phyloP scores from a whole-genome alignment of 2,329 filamentous ascomycete species.

The Plectosphaerella sp. region DNA sequence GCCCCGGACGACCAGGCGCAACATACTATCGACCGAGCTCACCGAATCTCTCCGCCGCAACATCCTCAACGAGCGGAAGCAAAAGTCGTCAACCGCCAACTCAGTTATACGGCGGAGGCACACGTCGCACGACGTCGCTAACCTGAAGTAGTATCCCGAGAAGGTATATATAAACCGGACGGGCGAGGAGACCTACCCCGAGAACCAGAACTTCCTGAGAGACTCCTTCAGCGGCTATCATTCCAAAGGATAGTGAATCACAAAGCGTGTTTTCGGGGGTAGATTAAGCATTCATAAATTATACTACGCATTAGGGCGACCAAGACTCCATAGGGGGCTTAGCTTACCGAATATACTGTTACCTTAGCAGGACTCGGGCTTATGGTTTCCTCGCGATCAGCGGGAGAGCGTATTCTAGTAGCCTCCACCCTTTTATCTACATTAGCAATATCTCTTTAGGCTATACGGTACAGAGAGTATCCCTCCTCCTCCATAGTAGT shows the following conservation, averaged over 20 bases:
- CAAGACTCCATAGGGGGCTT: too few species aligned
- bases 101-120: constrained; percentile 86
- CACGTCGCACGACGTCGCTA: constrained; percentile 85
- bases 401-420: too few species aligned
- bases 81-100: constrained; percentile 85
- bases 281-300: too few species aligned
- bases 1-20: constrained; percentile 83
- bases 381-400: too few species aligned
- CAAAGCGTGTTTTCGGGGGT: too few species aligned
- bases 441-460: too few species aligned
- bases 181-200: constrained; percentile 59
- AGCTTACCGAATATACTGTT: too few species aligned
- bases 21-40: constrained; percentile 93
- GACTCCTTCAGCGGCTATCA: constrained; percentile 79
- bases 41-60: constrained; percentile 90
- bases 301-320: too few species aligned
- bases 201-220: constrained; percentile 79
- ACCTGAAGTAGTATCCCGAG: constrained; percentile 77
- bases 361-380: too few species aligned
- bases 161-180: constrained; percentile 53
- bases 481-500: too few species aligned
- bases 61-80: constrained; percentile 90
- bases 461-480: too few species aligned
- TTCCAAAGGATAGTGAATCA: constrained; percentile 71
- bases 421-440: too few species aligned